Evolutionary conservation across 129 eudicot genomes (phyloP).

Genomic region (Flaveria linearis): DNA sequence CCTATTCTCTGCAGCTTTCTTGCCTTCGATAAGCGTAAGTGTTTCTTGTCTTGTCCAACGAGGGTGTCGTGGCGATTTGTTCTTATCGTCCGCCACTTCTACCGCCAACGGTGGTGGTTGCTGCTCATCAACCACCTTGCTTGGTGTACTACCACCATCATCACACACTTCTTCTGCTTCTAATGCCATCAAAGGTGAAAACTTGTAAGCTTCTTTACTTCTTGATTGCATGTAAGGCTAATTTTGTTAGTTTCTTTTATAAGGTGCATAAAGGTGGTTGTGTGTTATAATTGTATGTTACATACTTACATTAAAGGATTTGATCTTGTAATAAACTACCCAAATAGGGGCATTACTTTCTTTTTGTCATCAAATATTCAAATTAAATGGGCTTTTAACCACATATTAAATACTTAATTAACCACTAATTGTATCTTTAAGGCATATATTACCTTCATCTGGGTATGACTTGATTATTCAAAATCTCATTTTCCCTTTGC

Average conservation of each 20-base stretch:
- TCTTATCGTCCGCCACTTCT: constrained; percentile 43
- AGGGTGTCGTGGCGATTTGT: constrained; percentile 62
- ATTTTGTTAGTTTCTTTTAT: constrained; percentile 20
- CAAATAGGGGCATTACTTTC: constrained; percentile 39
- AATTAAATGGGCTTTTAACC: constrained; percentile 32
- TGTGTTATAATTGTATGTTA: constrained; percentile 8
- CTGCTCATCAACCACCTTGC: constrained; percentile 37
- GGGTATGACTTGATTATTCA: constrained; percentile 27
- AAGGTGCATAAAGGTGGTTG: constrained; percentile 5
- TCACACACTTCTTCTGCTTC: constrained; percentile 35
- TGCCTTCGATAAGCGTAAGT: constrained; percentile 69
- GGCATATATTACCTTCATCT: constrained; percentile 27
- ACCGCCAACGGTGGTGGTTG: constrained; percentile 18
- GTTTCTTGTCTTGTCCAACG: constrained; percentile 85
- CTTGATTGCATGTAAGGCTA: constrained; percentile 18
- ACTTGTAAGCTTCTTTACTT: background rate
- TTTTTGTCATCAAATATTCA: constrained; percentile 21
- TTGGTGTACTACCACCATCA: constrained; percentile 33
- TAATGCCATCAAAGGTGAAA: constrained; percentile 40
- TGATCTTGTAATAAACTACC: constrained; percentile 35
- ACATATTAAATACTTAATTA: constrained; percentile 29
- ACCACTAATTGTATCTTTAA: constrained; percentile 36
- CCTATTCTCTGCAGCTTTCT: constrained; percentile 60
- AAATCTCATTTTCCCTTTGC: constrained; percentile 33
- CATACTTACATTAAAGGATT: constrained; percentile 39